Base-by-base conservation (phyloP, 2,329 filamentous ascomycete genomes). In the Aureobasidium sp. region DNA sequence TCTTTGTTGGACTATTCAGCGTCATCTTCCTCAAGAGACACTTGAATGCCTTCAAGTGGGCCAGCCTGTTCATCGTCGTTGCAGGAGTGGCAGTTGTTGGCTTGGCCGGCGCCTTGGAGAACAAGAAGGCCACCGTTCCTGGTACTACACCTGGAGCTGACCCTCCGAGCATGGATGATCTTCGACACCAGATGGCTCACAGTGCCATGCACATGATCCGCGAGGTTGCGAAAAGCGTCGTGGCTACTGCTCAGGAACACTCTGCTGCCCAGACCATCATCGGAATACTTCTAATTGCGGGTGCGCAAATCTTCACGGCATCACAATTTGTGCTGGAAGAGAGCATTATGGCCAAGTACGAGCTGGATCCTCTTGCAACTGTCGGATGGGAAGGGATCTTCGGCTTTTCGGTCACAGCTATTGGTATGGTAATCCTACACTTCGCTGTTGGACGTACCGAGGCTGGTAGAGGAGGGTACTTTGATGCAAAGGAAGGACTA, bases 321-420 rank as follows among this genome's bases (percentile, higher is more conserved):
- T 90, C 90, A 1, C 94, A 99, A 74, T 99, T 97, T 69, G 94
- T 97, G 29, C 78, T 96, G 3, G 94, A 99, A 74, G 94, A 99
- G 77, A 94, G 87, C 79, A 91, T 99, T 66, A 83, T 99, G 71
- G 86, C 89, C 73, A 81, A 85, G 66, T 90, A 89, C 68, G 82
- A 82, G n/a, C 82, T 89, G 74, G 89, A 94, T 69, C 93, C 94
- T 1, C 85, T 99, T 65, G 87, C 86, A 69, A 91, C 97, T 25
- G 94, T 99, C 34, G 93, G 92, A 36, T 99, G 92, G 91, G 94
- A 99, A 75, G 94, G 94, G 25, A 68, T 96, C 3, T 99, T 97
- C 72, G 94, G 94, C 0, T 92, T 97, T 70, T 67, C 78, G 5
- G 85, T 93, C 55, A 99, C 94, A 0, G 72, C 91, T 5, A 65